Base-by-base conservation (phyloP, 1,284 basidiomycete genomes). In the Rhodofomes roseus region DNA sequence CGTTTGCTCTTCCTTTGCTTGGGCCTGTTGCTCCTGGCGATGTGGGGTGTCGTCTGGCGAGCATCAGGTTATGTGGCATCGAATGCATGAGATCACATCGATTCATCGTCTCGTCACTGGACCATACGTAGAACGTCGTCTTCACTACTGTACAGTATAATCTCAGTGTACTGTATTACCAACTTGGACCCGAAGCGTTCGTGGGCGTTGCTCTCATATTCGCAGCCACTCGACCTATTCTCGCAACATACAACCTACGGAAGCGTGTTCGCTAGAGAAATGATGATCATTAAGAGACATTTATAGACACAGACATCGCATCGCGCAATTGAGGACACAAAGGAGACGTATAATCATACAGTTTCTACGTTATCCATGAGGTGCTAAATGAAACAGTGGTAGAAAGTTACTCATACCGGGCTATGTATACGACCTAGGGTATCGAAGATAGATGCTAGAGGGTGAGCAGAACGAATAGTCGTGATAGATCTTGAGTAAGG, bases 1-100 rank as follows among this genome's bases (percentile, higher is more conserved):
- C 76, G 88, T 60, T 75, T 89, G 72, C 76, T 90, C 46, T 54
- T 81, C 54, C 82, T 87, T 60, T 82, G 84, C 63, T 68, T 78
- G 54, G 71, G 82, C 59, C 67, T 90, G 59, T 73, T 85, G 2
- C 73, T 76, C 55, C 70, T 89, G 55, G 84, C 87, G 5, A 67
- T 81, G 39, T 86, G 83, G 84, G 82, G 81, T 18, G 78, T 82
- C 63, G 65, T 73, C 46, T 63, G 59, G 54, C 58, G 59, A 37
- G 60, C 59, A n/a, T 36, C 46, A 12, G 29, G 16, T 12, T 52
- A 52, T 36, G 50, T 52, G 20, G 14, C 27, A 9, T 34, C 29
- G 18, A 52, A 2, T 52, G n/a, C 20, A 6, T 36, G 31, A 52
- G 12, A 34, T 4, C 5, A 34, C 31, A 34, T 34, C 18, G 31